A percentile compares a stretch with the other conserved stretches of the same genome.
These are phyloP conservation scores for Auricularia heimuer DNA, from an alignment of 768 basidiomycete genomes.

Conservation along the genomic window DNA sequence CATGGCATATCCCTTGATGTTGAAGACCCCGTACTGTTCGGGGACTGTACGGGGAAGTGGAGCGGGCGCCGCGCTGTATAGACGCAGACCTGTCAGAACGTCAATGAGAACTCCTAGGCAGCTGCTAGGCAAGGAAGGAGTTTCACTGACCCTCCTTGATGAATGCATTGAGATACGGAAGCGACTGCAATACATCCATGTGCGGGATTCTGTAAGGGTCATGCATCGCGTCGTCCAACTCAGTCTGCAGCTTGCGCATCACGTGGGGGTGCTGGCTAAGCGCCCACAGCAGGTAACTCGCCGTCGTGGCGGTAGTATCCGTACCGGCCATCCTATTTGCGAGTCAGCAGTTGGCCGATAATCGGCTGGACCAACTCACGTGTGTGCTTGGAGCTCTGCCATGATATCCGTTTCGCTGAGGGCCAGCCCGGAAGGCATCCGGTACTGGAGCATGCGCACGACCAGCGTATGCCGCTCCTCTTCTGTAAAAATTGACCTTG, in stretches of 20 bases:
- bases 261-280: conserved; percentile 64
- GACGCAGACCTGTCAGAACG: conserved; percentile 43
- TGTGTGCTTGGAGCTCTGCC: conserved; percentile 72
- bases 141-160: conserved; percentile 41
- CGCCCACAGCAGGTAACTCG: conserved; percentile 74
- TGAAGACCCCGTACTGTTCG: conserved; percentile 50
- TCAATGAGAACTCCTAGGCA: neutral
- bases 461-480: neutral
- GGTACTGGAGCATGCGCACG: conserved; percentile 1
- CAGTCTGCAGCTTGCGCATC: conserved; percentile 54
- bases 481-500: too few relatives aligned
- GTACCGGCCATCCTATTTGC: conserved; percentile 58
- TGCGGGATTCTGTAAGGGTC: conserved; percentile 46
- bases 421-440: conserved; percentile 17
- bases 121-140: too few relatives aligned
- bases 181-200: conserved; percentile 41
- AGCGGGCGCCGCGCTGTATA: conserved; percentile 64
- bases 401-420: conserved; percentile 68
- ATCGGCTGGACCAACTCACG: conserved; percentile 33
- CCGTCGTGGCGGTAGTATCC: conserved; percentile 64
- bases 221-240: conserved; percentile 37
- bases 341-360: neutral
- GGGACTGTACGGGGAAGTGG: conserved; percentile 73
- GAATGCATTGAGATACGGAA: conserved; percentile 39
- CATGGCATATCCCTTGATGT: conserved; percentile 69